Base-by-base conservation (phyloP, 1,284 basidiomycete species). In the Rhodotorula sp. region DNA sequence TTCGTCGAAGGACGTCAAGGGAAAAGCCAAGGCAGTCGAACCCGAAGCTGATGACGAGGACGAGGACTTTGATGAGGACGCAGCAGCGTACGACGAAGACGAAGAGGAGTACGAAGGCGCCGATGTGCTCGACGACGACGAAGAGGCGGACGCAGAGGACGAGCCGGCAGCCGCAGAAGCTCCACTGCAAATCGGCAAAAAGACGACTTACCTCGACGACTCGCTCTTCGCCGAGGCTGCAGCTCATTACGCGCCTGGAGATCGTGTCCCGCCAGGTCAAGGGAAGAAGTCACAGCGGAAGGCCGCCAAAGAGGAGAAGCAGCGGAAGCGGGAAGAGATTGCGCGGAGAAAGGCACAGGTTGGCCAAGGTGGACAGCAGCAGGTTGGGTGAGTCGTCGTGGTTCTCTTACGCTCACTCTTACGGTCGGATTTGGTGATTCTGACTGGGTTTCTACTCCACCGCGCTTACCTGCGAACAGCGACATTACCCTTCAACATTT, bases 131-230 rank as follows among this genome's bases (percentile, higher is more conserved):
- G 58, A 48, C 4, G 61, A 30, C 4, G 58, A 37, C 1, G 56
- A 62, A 20, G 62, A 48, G 20, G 60, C 45, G 42, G 48, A 24
- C 8, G 49, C 42, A 3, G 57, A n/a, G n/a, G 37, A 57, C 17
- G 59, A 65, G 8, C 37, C 8, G 5, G 49, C 49, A 26, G 55
- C 58, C 12, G 58, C 54, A n/a, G 42, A n/a, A 17, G 44, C 65
- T 10, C 57, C 56, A 30, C 70, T 54, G 10, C 67, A 45, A 26
- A 51, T 67, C 30, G 69, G 68, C 57, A 70, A 60, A 53, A 72
- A 72, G 64, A 69, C 65, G 60, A 71, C 67, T 44, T 73, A 75
- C 69, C 71, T 75, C 55, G 73, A 75, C 69, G 66, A 68, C 17
- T 46, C 54, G 24, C 54, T 75, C 44, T 75, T 75, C 12, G 71